phyloP scores from a whole-genome alignment of 495 filamentous ascomycete genomes.

The Thermothielavioides terrestris region DNA sequence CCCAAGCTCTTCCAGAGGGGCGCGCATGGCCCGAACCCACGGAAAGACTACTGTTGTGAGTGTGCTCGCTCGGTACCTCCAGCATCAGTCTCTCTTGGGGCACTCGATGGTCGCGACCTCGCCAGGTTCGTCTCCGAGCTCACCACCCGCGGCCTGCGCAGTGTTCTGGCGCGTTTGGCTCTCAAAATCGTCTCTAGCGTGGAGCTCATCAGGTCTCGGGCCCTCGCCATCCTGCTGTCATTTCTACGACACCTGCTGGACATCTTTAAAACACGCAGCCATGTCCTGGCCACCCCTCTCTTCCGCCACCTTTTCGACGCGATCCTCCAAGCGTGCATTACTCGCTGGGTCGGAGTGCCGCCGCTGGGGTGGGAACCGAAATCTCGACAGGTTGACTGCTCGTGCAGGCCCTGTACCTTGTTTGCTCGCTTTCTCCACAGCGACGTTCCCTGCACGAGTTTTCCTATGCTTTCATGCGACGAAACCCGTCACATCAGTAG shows the following conservation, averaged over 20 bases:
- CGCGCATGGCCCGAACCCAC: background rate
- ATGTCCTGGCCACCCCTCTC: conserved; percentile 4
- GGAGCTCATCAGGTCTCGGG: background rate
- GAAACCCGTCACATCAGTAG: background rate
- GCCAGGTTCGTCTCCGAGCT: conserved; percentile 5
- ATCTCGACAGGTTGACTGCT: background rate
- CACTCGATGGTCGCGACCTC: conserved; percentile 2
- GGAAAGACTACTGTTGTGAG: background rate
- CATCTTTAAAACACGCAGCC: conserved; percentile 2
- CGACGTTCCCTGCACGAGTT: background rate
- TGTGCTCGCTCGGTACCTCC: background rate
- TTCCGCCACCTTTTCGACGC: conserved; percentile 13
- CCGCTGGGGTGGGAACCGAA: background rate
- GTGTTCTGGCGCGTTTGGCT: conserved; percentile 6
- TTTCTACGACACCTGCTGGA: conserved; percentile 8
- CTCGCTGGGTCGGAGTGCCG: background rate
- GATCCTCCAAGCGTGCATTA: conserved; percentile 8
- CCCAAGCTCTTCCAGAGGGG: conserved; percentile 2
- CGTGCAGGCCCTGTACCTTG: conserved; percentile 1
- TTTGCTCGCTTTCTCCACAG: conserved; percentile 5
- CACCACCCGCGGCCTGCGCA: background rate
- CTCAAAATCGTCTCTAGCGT: conserved; percentile 8
- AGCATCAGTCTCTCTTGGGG: background rate
- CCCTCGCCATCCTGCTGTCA: conserved; percentile 15
- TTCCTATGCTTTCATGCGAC: background rate